phyloP scores from a whole-genome alignment of 495 filamentous ascomycete genomes.

The Penicillium nucicola region DNA sequence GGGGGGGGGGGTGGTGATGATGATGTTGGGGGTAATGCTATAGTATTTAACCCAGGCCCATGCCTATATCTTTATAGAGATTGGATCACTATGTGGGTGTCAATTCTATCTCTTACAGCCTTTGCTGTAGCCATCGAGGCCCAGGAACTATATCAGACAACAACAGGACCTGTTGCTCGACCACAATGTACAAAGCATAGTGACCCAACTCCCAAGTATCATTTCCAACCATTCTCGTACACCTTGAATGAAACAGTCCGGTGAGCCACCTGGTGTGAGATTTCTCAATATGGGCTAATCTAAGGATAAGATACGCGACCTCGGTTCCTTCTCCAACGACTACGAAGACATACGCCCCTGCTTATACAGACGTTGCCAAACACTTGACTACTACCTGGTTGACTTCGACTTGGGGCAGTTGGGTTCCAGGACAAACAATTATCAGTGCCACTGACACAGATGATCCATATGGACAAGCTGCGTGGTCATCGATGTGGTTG shows the following conservation, averaged over 20 bases:
- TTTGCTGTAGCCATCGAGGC: constrained; percentile 10
- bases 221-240: constrained; percentile 23
- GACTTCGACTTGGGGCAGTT: constrained; percentile 30
- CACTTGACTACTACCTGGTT: constrained; percentile 15
- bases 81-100: not conserved
- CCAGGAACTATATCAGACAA: constrained; percentile 24
- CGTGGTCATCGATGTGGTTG: constrained; percentile 34
- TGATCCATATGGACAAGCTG: constrained; percentile 32
- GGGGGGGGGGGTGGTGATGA: too few species aligned
- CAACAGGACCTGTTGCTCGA: constrained; percentile 17
- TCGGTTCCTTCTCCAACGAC: constrained; percentile 25
- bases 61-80: too few species aligned
- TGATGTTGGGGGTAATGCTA: too few species aligned
- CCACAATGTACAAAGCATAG: constrained; percentile 18
- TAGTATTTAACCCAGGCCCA: too few species aligned
- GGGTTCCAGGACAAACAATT: constrained; percentile 21
- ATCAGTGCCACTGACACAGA: constrained; percentile 27
- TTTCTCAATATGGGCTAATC: constrained; percentile 3
- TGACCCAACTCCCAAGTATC: constrained; percentile 17
- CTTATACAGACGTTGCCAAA: constrained; percentile 16
- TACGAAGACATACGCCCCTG: constrained; percentile 19
- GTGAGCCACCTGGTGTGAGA: too few species aligned
- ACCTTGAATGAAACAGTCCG: constrained; percentile 23
- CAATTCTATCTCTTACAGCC: not conserved
- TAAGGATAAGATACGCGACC: constrained; percentile 18